phyloP scores from a whole-genome alignment of 176 grass and related monocot genomes.

The Alopecurus myosuroides region DNA sequence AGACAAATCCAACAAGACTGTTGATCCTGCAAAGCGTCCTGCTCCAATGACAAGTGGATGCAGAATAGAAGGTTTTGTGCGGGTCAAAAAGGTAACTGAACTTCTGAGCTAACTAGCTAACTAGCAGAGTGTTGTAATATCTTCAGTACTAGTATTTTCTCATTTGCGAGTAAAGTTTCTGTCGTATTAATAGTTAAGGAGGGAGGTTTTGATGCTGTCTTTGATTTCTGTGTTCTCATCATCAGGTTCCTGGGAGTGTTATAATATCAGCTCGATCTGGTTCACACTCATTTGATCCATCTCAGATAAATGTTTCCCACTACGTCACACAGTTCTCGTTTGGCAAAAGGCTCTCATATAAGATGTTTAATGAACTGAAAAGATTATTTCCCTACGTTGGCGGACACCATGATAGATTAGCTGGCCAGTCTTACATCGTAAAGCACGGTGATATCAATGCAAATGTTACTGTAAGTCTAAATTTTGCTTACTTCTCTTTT shows the following conservation, averaged over 20 bases:
- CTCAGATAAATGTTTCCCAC: slow-evolving; percentile 98
- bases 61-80: slow-evolving; percentile 95
- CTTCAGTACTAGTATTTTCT: neutral
- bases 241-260: slow-evolving; percentile 92
- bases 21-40: slow-evolving; percentile 68
- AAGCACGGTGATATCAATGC: slow-evolving; percentile 57
- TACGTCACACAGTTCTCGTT: slow-evolving; percentile 85
- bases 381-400: slow-evolving; percentile 75
- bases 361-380: slow-evolving; percentile 68
- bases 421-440: slow-evolving; percentile 70
- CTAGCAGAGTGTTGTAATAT: neutral
- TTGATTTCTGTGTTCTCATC: slow-evolving; percentile 25
- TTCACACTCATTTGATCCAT: slow-evolving; percentile 95
- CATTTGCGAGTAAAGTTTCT: neutral
- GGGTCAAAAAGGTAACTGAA: slow-evolving; percentile 79
- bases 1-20: slow-evolving; percentile 70
- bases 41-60: slow-evolving; percentile 90
- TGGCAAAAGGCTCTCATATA: slow-evolving; percentile 62
- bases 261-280: slow-evolving; percentile 83
- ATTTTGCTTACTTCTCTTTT: neutral
- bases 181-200: slow-evolving; percentile 10
- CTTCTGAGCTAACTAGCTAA: slow-evolving; percentile 2
- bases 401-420: slow-evolving; percentile 70
- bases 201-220: neutral
- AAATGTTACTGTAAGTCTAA: slow-evolving; percentile 83